phyloP scores from a whole-genome alignment of 768 basidiomycete species.

The Mycena leptocephala region DNA sequence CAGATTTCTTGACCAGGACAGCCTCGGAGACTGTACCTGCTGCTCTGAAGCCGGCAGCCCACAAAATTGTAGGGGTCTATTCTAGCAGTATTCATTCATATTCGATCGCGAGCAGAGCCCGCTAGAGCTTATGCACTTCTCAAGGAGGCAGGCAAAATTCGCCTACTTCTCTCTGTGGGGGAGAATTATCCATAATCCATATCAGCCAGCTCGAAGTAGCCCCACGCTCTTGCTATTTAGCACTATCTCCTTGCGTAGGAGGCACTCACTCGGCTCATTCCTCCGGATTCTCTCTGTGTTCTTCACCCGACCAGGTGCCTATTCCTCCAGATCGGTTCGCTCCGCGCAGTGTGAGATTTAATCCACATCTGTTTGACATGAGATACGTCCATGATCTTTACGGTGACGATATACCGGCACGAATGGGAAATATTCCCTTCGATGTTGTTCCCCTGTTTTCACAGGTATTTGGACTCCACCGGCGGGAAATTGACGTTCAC shows the following conservation, averaged over 20 bases:
- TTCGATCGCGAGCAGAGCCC: not conserved
- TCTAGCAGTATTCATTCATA: not conserved
- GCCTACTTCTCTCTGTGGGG: conserved; percentile 16
- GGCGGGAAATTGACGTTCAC: not conserved
- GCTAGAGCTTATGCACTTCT: not conserved
- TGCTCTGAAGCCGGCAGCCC: conserved; percentile 9
- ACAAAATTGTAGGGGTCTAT: conserved; percentile 10
- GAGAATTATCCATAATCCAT: not conserved
- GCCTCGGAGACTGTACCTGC: conserved; percentile 12
- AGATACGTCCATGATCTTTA: not conserved
- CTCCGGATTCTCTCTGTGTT: not conserved
- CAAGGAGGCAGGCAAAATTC: not conserved
- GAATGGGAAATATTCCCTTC: not conserved
- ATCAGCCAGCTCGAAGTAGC: conserved; percentile 2
- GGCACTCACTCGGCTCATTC: not conserved
- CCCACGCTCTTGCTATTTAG: not conserved
- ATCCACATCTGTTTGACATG: not conserved
- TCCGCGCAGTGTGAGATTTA: not conserved
- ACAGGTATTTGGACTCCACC: too few species aligned
- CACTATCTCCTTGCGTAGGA: not conserved
- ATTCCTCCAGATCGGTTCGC: not conserved
- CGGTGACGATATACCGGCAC: not conserved
- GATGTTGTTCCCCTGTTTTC: not conserved
- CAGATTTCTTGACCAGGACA: conserved; percentile 3
- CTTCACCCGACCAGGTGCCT: not conserved